These are phyloP conservation scores for Tylopilus intermedius DNA, from an alignment of 768 basidiomycete species.

Conservation along the genomic window DNA sequence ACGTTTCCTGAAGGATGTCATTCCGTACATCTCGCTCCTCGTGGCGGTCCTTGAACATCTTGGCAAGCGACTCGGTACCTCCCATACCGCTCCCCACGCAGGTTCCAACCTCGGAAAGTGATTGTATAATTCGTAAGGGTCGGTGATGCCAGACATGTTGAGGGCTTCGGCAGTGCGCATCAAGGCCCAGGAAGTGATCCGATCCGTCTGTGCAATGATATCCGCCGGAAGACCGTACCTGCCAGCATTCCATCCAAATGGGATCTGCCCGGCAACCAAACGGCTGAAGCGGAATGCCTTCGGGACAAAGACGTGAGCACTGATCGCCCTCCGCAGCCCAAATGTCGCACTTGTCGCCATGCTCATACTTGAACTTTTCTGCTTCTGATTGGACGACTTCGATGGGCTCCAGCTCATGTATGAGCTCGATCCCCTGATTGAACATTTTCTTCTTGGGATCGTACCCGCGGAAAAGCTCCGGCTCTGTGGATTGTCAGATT, in stretches of 20 bases:
- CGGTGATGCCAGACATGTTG: slow-evolving; percentile 94
- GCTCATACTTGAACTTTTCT: slow-evolving; percentile 91
- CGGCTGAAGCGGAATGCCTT: slow-evolving; percentile 95
- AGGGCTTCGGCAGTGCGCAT: slow-evolving; percentile 93
- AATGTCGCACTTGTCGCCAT: slow-evolving; percentile 93
- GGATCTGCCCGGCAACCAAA: slow-evolving; percentile 91
- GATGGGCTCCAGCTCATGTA: slow-evolving; percentile 93
- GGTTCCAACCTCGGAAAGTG: slow-evolving; percentile 89
- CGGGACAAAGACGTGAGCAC: slow-evolving; percentile 86
- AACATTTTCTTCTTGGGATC: slow-evolving; percentile 97
- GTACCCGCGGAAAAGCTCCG: slow-evolving; percentile 96
- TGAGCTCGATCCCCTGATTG: slow-evolving; percentile 94
- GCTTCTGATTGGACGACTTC: slow-evolving; percentile 91
- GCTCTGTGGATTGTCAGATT: slow-evolving; percentile 53
- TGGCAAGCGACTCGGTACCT: slow-evolving; percentile 80
- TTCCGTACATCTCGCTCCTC: slow-evolving; percentile 98
- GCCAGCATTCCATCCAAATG: slow-evolving; percentile 94
- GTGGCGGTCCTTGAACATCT: slow-evolving; percentile 99
- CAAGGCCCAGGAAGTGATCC: slow-evolving; percentile 90
- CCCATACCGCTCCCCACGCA: slow-evolving; percentile 97
- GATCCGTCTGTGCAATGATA: slow-evolving; percentile 91
- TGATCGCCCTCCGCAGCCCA: slow-evolving; percentile 91
- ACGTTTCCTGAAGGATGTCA: slow-evolving; percentile 98
- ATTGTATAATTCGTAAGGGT: slow-evolving; percentile 97
- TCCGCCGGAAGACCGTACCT: slow-evolving; percentile 97